Conservation (phyloP, 192 early-diverging fungal genomes). For the Rhizophagus sp. region DNA sequence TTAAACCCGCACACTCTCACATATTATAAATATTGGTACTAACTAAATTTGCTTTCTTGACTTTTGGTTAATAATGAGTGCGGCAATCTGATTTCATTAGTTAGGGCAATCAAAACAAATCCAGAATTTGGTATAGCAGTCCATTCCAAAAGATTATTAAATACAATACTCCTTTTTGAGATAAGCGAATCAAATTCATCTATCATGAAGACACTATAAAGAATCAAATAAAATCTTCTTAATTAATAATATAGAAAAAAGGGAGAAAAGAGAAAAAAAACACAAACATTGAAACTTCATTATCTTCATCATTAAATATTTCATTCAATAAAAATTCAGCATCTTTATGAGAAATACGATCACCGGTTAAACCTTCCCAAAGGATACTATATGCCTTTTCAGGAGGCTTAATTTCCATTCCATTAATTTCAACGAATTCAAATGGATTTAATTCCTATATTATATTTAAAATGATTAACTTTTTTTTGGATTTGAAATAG, state of each 20-base stretch:
- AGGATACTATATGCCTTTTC: constrained; percentile 81
- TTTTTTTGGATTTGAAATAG: too few relatives aligned
- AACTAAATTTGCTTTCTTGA: constrained; percentile 87
- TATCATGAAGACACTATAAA: constrained; percentile 83
- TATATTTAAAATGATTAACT: too few relatives aligned
- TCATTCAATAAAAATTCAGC: constrained; percentile 77
- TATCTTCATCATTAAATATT: constrained; percentile 24
- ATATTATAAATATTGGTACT: constrained; percentile 5
- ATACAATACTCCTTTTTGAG: constrained; percentile 86
- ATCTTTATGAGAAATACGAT: constrained; percentile 69
- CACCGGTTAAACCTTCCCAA: constrained; percentile 71
- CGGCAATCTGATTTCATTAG: constrained; percentile 98
- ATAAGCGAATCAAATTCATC: constrained; percentile 97
- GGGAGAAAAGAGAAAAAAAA: neutral
- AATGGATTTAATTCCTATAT: constrained; percentile 67
- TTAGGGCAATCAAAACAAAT: constrained; percentile 92
- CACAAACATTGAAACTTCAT: neutral
- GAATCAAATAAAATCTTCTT: neutral
- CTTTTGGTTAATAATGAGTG: constrained; percentile 89
- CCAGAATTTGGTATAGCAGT: constrained; percentile 79
- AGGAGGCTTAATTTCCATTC: constrained; percentile 95
- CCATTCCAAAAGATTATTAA: constrained; percentile 99
- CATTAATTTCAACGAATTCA: constrained; percentile 94
- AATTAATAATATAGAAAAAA: neutral
- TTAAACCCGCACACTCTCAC: neutral